Base-by-base conservation (phyloP, 192 early-diverging fungal genomes). In the Linnemannia exigua region DNA sequence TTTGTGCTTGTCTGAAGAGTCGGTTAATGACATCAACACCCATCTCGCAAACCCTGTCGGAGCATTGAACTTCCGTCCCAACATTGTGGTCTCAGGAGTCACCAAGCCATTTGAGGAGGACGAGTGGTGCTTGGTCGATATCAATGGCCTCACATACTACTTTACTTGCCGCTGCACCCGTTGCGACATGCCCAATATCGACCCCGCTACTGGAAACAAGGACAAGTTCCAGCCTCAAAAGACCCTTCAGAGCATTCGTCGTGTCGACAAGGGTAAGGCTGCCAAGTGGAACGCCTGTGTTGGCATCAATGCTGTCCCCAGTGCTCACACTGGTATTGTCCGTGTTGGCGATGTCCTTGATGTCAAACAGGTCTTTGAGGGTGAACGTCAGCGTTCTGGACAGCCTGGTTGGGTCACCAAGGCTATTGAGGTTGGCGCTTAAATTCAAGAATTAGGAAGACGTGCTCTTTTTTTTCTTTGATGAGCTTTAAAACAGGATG, bases 51-150 rank as follows among this genome's bases (percentile, higher is more conserved):
- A 78, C 6, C 88, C 90, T 25, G 87, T 95, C 46, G 75, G 79
- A 8, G 79, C 87, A 9, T 74, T 79, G 31, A 92, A 94, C 79
- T 97, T 97, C 89, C 91, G 96, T 12, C 95, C 96, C 58, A 97
- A 97, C 87, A 91, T 97, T 37, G 87, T 95, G 20, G 74, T 95
- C 70, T 67, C 84, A 17, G 87, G 88, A 4, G 79, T 75, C 14
- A 69, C 79, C 46, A 47, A 74, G 20, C 88, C 96, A 12, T 96
- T 88, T 75, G 91, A 91, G 79, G 96, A 97, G 79, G 96, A 97
- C 51, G 87, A 84, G 41, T 96, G 94, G 91, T 90, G 89, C 79
- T 72, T 83, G 3, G 82, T 96, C 33, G 85, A 88, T 46, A 88
- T 95, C 4, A 72, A 58, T 14, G 74, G 75, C 17, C 84, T 90